Percentiles rank a stretch among this genome's conserved stretches.
Evolutionary conservation across 352 stramenopile species (phyloP).

Genomic region (Phytophthora vignae): DNA sequence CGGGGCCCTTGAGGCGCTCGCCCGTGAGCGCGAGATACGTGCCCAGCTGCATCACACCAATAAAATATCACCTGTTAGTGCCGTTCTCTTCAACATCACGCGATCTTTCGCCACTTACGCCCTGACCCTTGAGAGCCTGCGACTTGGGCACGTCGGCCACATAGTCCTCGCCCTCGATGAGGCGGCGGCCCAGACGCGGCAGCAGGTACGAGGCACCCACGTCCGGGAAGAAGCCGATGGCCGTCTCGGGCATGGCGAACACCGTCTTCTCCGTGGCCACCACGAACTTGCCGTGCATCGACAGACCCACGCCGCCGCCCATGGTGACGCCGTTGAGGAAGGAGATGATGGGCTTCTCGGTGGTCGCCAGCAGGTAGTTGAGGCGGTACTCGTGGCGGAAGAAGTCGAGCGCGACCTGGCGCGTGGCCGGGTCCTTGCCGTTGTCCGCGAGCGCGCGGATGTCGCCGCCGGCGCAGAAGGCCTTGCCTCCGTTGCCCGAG

Average conservation of each 20-base stretch:
- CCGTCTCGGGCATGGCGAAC: slow-evolving; percentile 99
- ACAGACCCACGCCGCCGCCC: slow-evolving; percentile 98
- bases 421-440: slow-evolving; percentile 73
- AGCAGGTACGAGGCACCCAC: slow-evolving; percentile 95
- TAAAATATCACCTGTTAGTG: neutral
- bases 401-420: slow-evolving; percentile 88
- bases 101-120: slow-evolving; percentile 40
- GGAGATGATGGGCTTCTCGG: slow-evolving; percentile 90
- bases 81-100: neutral
- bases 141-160: slow-evolving; percentile 74
- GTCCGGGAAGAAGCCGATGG: slow-evolving; percentile 98
- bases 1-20: slow-evolving; percentile 89
- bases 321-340: slow-evolving; percentile 99
- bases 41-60: slow-evolving; percentile 61
- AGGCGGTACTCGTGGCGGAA: slow-evolving; percentile 97
- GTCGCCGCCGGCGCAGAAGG: slow-evolving; percentile 97
- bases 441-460: slow-evolving; percentile 92
- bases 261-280: slow-evolving; percentile 97
- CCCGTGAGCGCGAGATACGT: slow-evolving; percentile 97
- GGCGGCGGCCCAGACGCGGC: slow-evolving; percentile 81
- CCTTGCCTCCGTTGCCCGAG: slow-evolving; percentile 78
- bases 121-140: slow-evolving; percentile 74
- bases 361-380: slow-evolving; percentile 91
- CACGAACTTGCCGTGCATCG: slow-evolving; percentile 97
- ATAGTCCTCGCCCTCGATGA: slow-evolving; percentile 79